Percentiles rank a stretch among this genome's conserved stretches.
These are phyloP conservation scores for Corylus avellana DNA, from an alignment of 306 rosid species.

Conservation along the genomic window DNA sequence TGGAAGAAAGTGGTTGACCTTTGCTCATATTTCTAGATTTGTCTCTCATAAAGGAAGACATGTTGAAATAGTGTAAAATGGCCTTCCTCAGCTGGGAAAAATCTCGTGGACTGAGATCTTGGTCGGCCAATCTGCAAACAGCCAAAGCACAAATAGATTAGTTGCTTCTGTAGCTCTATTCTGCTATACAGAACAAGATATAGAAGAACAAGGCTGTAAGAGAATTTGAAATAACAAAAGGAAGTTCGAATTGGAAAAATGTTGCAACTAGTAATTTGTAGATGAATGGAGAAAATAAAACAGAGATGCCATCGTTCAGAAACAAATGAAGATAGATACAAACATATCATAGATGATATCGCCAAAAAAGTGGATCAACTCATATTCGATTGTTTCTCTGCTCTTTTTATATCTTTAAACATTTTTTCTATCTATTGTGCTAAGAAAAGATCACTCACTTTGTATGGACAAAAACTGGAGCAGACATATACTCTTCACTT, in stretches of 20 bases:
- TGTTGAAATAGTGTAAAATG: slow-evolving; percentile 48
- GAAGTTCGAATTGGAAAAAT: too few relatives aligned
- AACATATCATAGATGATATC: neutral
- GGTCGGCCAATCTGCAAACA: slow-evolving; percentile 54
- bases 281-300: neutral
- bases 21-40: slow-evolving; percentile 26
- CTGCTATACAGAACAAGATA: neutral
- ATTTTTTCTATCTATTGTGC: neutral
- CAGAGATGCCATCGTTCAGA: neutral
- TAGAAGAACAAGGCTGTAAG: neutral
- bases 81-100: slow-evolving; percentile 53
- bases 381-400: neutral
- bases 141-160: slow-evolving; percentile 20
- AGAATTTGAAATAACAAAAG: neutral
- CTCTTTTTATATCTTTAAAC: neutral
- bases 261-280: neutral
- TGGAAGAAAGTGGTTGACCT: slow-evolving; percentile 33
- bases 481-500: slow-evolving; percentile 61
- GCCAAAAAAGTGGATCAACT: neutral
- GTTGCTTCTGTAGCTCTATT: neutral
- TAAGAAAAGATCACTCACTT: slow-evolving; percentile 51
- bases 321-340: neutral
- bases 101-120: slow-evolving; percentile 53
- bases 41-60: slow-evolving; percentile 48
- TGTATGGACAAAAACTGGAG: slow-evolving; percentile 79